A percentile compares a stretch with the other conserved stretches of the same genome.
Evolutionary conservation across 2,329 filamentous ascomycete species (phyloP).

Genomic region (Monosporascus sp.): DNA sequence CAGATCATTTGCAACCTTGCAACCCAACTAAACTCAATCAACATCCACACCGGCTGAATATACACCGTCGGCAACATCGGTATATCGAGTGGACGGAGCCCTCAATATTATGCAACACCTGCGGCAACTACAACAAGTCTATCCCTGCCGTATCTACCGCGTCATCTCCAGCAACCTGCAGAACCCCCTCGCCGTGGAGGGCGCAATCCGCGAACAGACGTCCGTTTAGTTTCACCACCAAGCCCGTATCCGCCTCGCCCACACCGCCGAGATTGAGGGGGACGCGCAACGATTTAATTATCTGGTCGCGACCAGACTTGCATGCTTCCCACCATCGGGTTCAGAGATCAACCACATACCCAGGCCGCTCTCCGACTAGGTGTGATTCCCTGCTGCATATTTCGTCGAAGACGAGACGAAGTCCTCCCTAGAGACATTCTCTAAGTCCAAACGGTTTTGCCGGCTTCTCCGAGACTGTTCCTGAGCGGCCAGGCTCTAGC

Average conservation of each 20-base stretch:
- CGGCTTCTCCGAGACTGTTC: conserved; percentile 38
- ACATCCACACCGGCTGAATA: conserved; percentile 4
- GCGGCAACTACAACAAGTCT: neutral
- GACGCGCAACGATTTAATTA: conserved; percentile 14
- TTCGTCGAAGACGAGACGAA: conserved; percentile 20
- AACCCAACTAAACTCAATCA: conserved; percentile 16
- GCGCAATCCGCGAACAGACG: conserved; percentile 4
- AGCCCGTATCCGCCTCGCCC: conserved; percentile 4
- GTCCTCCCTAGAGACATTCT: conserved; percentile 28
- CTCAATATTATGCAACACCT: neutral
- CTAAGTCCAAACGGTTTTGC: conserved; percentile 36
- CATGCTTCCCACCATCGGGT: conserved; percentile 38
- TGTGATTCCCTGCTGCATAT: conserved; percentile 18
- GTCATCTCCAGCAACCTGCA: neutral
- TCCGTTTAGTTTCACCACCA: neutral
- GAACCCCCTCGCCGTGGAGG: conserved; percentile 14
- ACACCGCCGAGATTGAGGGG: conserved; percentile 16
- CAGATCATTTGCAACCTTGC: conserved; percentile 18
- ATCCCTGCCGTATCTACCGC: neutral
- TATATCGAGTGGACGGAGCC: neutral
- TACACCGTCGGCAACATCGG: too few species aligned
- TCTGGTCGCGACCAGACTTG: conserved; percentile 29
- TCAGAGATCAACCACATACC: conserved; percentile 37
- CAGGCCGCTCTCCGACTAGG: conserved; percentile 22
- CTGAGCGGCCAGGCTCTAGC: conserved; percentile 37